Percentiles rank a stretch among this genome's conserved stretches.
phyloP scores from a whole-genome alignment of 1,284 basidiomycete species.

The Mycosarcoma mackinlayi region DNA sequence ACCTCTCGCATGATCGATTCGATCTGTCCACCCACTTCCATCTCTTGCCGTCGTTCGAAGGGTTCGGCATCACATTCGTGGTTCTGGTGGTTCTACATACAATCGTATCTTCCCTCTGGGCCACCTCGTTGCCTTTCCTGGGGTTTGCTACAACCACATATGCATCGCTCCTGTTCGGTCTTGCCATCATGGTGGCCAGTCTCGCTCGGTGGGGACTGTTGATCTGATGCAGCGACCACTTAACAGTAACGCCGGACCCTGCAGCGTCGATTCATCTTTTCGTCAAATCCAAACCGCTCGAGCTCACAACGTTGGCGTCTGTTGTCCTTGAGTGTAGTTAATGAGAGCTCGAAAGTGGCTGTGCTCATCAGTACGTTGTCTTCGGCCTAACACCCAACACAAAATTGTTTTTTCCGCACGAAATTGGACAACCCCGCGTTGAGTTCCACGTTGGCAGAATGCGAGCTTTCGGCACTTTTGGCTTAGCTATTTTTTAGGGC shows the following conservation, averaged over 20 bases:
- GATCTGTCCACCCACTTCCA: constrained; percentile 36
- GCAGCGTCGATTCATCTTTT: too few species aligned
- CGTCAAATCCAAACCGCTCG: too few species aligned
- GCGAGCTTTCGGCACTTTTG: constrained; percentile 7
- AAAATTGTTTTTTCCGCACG: constrained; percentile 5
- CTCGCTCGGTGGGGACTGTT: constrained; percentile 60
- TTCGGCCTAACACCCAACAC: not conserved
- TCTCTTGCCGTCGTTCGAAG: constrained; percentile 44
- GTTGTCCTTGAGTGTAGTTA: too few species aligned
- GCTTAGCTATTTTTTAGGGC: not conserved
- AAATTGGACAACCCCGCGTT: constrained; percentile 10
- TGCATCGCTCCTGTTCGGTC: constrained; percentile 55
- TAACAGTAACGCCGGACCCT: not conserved
- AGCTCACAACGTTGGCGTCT: too few species aligned
- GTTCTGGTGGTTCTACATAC: constrained; percentile 55
- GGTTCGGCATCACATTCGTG: constrained; percentile 39
- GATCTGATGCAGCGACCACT: constrained; percentile 14
- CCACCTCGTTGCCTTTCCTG: constrained; percentile 48
- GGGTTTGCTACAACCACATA: constrained; percentile 61
- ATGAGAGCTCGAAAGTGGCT: too few species aligned
- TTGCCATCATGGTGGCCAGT: constrained; percentile 54
- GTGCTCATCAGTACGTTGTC: too few species aligned
- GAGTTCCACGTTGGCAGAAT: constrained; percentile 35
- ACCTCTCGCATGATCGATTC: constrained; percentile 22
- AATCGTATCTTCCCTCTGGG: constrained; percentile 55